Evolutionary conservation across 352 stramenopile genomes (phyloP), one percentile per base, ranked within the genome.

Genomic region (Globisporangium echinulatum): DNA sequence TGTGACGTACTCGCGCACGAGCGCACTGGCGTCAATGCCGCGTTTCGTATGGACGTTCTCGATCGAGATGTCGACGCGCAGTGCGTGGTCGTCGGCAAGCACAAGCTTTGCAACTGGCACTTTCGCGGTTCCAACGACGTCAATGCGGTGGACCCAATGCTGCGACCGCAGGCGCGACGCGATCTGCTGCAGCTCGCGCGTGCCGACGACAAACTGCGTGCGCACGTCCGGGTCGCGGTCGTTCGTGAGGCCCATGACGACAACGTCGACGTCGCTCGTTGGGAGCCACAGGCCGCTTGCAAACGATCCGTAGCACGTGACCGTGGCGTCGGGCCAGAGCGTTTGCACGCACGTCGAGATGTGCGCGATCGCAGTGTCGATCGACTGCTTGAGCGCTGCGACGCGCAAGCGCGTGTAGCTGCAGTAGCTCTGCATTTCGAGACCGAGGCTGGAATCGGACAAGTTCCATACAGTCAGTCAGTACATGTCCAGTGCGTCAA

Each of bases 41-140:
- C 78, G 66, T 38, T 66, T 71, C 3, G 85, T 94, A 61, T 97
- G 88, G 7, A 77, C 60, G 25, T 90, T 92, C 67, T 96, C 87
- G 46, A 97, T 92, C 6, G 86, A 94, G 48, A 97, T 92, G 63
- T 97, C 89, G 36, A 97, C 81, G 47, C 81, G 75, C 38, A 92
- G 60, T 39, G 73, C 71, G n/a, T 71, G 67, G 25, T 33, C 25
- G 13, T 73, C 72, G 7, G 75, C 75, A 46, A 93, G 62, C 53
- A 87, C 68, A 43, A 94, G 60, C 62, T 94, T 95, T 25, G 90
- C 87, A 3, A 97, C 88, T 0, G 87, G 87, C 25, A 97, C 87
- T 51, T 91, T 92, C 11, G 87, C 83, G 46, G 80, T 77, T 11
- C 81, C 64, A n/a, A 97, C 77, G 7, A 94, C 79, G 42, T 94